phyloP scores from a whole-genome alignment of 139 green algal genomes.

The Pedinophyceae sp. region DNA sequence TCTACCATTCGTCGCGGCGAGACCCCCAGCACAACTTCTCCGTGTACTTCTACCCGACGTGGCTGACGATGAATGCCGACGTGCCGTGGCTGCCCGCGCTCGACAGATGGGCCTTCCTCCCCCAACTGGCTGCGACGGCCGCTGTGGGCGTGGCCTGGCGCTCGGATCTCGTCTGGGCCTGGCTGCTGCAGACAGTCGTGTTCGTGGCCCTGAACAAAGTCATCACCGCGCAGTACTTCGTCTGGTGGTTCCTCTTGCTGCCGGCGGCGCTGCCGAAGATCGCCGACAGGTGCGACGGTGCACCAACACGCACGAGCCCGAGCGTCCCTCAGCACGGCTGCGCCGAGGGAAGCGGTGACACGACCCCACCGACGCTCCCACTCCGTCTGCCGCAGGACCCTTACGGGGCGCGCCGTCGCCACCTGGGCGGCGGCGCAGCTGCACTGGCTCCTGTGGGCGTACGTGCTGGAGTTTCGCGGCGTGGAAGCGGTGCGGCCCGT shows the following conservation, averaged over 20 bases:
- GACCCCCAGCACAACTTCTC: constrained; percentile 92
- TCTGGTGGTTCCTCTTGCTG: constrained; percentile 80
- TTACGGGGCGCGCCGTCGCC: not conserved
- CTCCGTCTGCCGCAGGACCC: no score
- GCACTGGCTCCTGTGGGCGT: constrained; percentile 64
- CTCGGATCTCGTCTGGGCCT: constrained; percentile 24
- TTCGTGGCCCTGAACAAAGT: constrained; percentile 91
- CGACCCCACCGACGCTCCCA: no score
- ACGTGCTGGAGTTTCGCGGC: constrained; percentile 56
- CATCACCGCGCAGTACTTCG: constrained; percentile 89
- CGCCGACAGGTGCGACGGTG: no score
- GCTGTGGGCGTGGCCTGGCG: constrained; percentile 10
- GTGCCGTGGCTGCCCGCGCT: no score
- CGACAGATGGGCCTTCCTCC: no score
- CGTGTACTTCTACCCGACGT: constrained; percentile 63
- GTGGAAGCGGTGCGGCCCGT: no score
- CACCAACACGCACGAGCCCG: no score
- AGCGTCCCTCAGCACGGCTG: no score
- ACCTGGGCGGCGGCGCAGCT: constrained; percentile 35
- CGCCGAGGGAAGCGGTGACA: no score
- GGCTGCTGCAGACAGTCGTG: constrained; percentile 52
- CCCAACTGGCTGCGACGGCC: not conserved
- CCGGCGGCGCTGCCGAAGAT: constrained; percentile 48
- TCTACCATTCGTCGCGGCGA: constrained; percentile 57
- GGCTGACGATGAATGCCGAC: constrained; percentile 43